Evolutionary conservation across 73 alveolate species (phyloP).

Genomic region (Paramecium biaurelia): DNA sequence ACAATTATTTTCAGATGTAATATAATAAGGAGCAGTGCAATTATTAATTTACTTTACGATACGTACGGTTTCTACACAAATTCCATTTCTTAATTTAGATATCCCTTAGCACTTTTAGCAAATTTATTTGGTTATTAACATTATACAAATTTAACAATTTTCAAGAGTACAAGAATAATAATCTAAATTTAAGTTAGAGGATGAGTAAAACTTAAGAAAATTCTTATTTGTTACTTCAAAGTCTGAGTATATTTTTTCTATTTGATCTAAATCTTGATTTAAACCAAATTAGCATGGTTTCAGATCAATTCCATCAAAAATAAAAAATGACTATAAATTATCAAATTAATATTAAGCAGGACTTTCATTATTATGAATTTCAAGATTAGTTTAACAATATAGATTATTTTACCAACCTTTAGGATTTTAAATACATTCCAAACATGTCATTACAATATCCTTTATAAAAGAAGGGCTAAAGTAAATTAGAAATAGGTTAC

Average conservation of each 20-base stretch:
- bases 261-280: neutral
- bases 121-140: neutral
- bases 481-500: neutral
- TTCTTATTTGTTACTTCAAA: neutral
- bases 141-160: neutral
- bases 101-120: neutral
- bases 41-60: neutral
- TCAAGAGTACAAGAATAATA: neutral
- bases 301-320: neutral
- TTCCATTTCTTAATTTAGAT: neutral
- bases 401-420: neutral
- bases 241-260: neutral
- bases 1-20: neutral
- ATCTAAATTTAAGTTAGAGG: neutral
- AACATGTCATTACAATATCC: neutral
- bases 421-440: neutral
- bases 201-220: no score
- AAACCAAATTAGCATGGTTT: neutral
- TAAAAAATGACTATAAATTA: no score
- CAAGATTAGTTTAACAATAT: neutral
- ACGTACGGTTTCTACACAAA: neutral
- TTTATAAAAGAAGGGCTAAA: no score
- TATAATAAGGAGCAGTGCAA: neutral
- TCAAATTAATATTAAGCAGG: neutral
- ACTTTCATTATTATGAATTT: no score